A percentile compares a stretch with the other conserved stretches of the same genome.
phyloP scores from a whole-genome alignment of 2,329 filamentous ascomycete species.

The Xylaria sp. region DNA sequence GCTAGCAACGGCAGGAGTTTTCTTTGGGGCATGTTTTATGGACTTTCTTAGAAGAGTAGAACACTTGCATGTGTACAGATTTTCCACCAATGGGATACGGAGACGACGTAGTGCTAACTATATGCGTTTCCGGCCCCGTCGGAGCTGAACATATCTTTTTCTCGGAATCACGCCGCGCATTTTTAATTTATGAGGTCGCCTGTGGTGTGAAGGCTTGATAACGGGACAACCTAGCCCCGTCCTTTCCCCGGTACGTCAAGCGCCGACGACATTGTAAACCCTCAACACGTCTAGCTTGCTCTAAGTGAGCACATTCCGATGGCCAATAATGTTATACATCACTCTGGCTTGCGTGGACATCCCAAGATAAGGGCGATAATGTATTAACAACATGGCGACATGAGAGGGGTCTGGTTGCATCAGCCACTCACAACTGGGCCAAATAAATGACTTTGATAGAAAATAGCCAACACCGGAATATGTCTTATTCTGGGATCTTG shows the following conservation, averaged over 20 bases:
- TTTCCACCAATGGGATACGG: neutral
- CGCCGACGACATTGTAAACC: slow-evolving; percentile 12
- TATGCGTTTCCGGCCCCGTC: neutral
- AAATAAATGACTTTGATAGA: slow-evolving; percentile 14
- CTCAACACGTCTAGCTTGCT: slow-evolving; percentile 2
- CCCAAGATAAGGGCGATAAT: neutral
- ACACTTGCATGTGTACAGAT: neutral
- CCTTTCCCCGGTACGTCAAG: slow-evolving; percentile 11
- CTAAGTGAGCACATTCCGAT: neutral
- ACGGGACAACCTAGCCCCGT: neutral
- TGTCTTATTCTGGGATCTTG: slow-evolving; percentile 4
- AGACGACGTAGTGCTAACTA: neutral
- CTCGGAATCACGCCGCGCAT: neutral
- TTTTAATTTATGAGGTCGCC: slow-evolving; percentile 15
- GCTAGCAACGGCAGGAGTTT: neutral
- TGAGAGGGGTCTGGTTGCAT: slow-evolving; percentile 9
- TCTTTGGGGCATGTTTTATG: neutral
- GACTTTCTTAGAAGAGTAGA: neutral
- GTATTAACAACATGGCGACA: neutral
- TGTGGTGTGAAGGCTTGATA: neutral
- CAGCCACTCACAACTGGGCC: neutral
- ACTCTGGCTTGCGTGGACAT: neutral
- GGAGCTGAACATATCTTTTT: neutral
- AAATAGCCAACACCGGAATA: slow-evolving; percentile 16
- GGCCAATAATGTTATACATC: slow-evolving; percentile 9